phyloP scores from a whole-genome alignment of 2,329 filamentous ascomycete species.

The Diplodia mutila region DNA sequence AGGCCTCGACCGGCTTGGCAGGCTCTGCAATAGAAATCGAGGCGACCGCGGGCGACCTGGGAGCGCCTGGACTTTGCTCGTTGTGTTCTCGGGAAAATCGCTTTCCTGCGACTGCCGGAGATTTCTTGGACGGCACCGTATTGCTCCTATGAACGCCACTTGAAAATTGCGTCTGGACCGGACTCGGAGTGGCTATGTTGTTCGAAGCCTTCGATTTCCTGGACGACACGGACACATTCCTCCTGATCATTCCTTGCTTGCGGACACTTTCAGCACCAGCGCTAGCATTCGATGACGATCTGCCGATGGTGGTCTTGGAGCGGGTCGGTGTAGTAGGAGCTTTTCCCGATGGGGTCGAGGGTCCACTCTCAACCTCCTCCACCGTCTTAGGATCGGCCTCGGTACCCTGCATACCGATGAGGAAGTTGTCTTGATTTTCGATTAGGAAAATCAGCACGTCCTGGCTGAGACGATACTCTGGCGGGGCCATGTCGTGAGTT shows the following conservation, averaged over 20 bases:
- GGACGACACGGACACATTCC: constrained; percentile 94
- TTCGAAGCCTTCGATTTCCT: constrained; percentile 77
- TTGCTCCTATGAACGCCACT: constrained; percentile 77
- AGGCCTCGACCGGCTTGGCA: background rate
- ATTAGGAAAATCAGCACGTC: constrained; percentile 97
- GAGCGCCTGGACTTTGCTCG: constrained; percentile 17
- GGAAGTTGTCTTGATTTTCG: constrained; percentile 96
- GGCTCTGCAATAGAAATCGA: constrained; percentile 20
- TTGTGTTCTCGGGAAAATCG: constrained; percentile 55
- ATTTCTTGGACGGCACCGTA: constrained; percentile 89
- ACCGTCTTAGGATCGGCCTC: constrained; percentile 84
- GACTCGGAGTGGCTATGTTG: constrained; percentile 64
- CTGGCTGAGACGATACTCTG: constrained; percentile 93
- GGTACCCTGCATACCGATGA: constrained; percentile 98
- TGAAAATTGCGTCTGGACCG: constrained; percentile 47
- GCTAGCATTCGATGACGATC: constrained; percentile 86
- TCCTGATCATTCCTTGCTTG: constrained; percentile 75
- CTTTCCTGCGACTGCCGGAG: constrained; percentile 69
- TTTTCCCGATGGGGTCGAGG: constrained; percentile 56
- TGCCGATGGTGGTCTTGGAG: constrained; percentile 63
- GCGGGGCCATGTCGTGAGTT: constrained; percentile 89
- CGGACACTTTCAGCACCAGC: constrained; percentile 85
- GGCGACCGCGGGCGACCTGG: constrained; percentile 8
- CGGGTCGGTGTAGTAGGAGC: constrained; percentile 52
- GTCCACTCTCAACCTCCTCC: constrained; percentile 71